Evolutionary conservation across 441 rosid species (phyloP), one percentile per base, ranked within the genome.

Genomic region (Aquilaria agallochum): DNA sequence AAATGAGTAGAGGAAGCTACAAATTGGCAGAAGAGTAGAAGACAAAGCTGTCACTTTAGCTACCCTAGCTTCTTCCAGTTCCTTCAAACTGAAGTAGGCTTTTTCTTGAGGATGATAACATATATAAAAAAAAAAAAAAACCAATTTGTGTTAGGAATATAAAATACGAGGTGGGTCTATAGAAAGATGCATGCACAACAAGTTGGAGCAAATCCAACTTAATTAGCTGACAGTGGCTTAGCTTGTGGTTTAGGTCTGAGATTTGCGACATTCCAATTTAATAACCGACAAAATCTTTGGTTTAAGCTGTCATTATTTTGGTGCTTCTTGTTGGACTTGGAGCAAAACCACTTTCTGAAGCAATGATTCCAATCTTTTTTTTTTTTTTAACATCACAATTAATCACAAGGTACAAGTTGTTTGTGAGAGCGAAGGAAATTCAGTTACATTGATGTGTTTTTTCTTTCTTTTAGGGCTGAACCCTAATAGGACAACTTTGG

Each of bases 191-290:
- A 66, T 53, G 51, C 27, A 61, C 4, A 49, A 10, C 53, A 15
- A 40, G 61, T 15, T 51, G 3, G 30, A 48, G 32, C 13, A 14
- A 27, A 53, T 20, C 33, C 61, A 50, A 32, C 20, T 56, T 32
- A 34, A 48, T n/a, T 54, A 5, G 32, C 51, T n/a, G 65, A 53
- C 51, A 50, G 68, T 27, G 58, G 58, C 9, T 46, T 44, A 67
- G 66, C 14, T 46, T 45, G 69, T 67, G 69, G 72, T 50, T 63
- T 63, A 60, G 67, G 72, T 62, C 55, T 50, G 54, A 62, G 33
- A 50, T 72, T 47, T 65, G 67, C 63, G 72, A 74, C 54, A 53
- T 32, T 44, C 11, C 60, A 60, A 63, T 45, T 42, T 45, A 44
- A 59, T 63, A 52, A 48, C 55, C 6, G 8, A 31, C 40, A 5